phyloP scores from a whole-genome alignment of 768 basidiomycete species.

The Boletus rufocinnamomeus region DNA sequence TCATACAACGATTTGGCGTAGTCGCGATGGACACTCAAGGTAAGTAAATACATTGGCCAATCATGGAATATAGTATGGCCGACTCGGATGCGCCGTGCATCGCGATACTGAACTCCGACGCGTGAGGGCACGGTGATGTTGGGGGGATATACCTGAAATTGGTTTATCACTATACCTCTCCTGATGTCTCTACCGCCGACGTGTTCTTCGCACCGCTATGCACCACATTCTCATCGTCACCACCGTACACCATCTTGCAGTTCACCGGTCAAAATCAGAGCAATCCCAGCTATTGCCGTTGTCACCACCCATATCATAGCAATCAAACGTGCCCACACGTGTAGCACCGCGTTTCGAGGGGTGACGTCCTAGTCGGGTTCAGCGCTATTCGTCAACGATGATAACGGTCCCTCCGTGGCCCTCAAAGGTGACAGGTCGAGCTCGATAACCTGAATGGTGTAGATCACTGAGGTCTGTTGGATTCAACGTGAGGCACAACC shows the following conservation, averaged over 20 bases:
- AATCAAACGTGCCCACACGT: slow-evolving; percentile 66
- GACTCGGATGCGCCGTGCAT: too few species aligned
- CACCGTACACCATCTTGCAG: slow-evolving; percentile 47
- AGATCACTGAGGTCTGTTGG: too few species aligned
- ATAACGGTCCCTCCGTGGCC: too few species aligned
- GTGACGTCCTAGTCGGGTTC: slow-evolving; percentile 50
- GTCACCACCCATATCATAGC: slow-evolving; percentile 64
- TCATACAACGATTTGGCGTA: slow-evolving; percentile 87
- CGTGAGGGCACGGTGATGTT: too few species aligned
- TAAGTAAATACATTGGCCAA: too few species aligned
- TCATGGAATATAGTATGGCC: too few species aligned
- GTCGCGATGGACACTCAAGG: slow-evolving; percentile 89
- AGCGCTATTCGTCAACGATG: neutral
- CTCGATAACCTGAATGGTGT: too few species aligned
- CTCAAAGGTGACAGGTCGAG: too few species aligned
- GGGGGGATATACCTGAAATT: too few species aligned
- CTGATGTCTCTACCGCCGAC: neutral
- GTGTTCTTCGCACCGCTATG: slow-evolving; percentile 16
- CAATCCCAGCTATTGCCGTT: slow-evolving; percentile 57
- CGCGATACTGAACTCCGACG: too few species aligned
- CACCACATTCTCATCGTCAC: slow-evolving; percentile 19
- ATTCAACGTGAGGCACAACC: too few species aligned
- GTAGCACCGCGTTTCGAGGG: slow-evolving; percentile 49
- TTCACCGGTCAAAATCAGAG: slow-evolving; percentile 55
- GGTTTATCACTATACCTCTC: too few species aligned